Percentiles rank a stretch among this genome's conserved stretches.
Evolutionary conservation across 2,329 filamentous ascomycete species (phyloP).

Genomic region (Monosporascus sp.): DNA sequence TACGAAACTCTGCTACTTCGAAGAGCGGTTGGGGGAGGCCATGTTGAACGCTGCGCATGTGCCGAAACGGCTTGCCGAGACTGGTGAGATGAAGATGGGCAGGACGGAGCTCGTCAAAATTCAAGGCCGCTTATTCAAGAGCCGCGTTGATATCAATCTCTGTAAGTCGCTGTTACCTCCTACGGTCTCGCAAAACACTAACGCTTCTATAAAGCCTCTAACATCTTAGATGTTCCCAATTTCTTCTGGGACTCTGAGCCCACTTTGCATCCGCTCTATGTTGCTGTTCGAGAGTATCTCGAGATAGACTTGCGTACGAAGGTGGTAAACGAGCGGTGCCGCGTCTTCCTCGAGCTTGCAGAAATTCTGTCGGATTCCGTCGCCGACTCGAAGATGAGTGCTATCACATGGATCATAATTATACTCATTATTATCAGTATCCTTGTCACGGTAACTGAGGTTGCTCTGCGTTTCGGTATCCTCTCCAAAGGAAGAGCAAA

Average conservation of each 20-base stretch:
- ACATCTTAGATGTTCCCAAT: slow-evolving; percentile 91
- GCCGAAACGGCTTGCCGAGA: slow-evolving; percentile 80
- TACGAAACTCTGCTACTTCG: slow-evolving; percentile 93
- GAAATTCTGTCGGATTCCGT: slow-evolving; percentile 92
- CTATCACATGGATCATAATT: slow-evolving; percentile 97
- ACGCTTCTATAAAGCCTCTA: slow-evolving; percentile 59
- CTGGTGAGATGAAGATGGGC: slow-evolving; percentile 86
- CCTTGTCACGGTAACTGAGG: slow-evolving; percentile 83
- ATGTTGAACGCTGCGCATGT: slow-evolving; percentile 92
- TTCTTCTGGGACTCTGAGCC: slow-evolving; percentile 99
- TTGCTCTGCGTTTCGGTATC: slow-evolving; percentile 78
- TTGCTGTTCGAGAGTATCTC: slow-evolving; percentile 90
- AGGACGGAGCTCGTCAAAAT: slow-evolving; percentile 89
- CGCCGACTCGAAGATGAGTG: slow-evolving; percentile 90
- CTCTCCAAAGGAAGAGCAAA: slow-evolving; percentile 42
- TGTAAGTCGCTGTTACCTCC: slow-evolving; percentile 54
- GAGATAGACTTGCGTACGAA: slow-evolving; percentile 95
- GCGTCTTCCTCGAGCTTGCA: slow-evolving; percentile 91
- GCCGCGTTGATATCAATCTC: slow-evolving; percentile 92
- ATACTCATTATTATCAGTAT: slow-evolving; percentile 88
- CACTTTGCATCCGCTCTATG: slow-evolving; percentile 88
- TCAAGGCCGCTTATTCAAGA: slow-evolving; percentile 84
- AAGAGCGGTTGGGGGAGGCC: slow-evolving; percentile 90
- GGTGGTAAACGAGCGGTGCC: slow-evolving; percentile 93
- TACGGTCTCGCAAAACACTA: slow-evolving; percentile 12